phyloP scores from a whole-genome alignment of 2,329 filamentous ascomycete species.

The Colletotrichum sp. region DNA sequence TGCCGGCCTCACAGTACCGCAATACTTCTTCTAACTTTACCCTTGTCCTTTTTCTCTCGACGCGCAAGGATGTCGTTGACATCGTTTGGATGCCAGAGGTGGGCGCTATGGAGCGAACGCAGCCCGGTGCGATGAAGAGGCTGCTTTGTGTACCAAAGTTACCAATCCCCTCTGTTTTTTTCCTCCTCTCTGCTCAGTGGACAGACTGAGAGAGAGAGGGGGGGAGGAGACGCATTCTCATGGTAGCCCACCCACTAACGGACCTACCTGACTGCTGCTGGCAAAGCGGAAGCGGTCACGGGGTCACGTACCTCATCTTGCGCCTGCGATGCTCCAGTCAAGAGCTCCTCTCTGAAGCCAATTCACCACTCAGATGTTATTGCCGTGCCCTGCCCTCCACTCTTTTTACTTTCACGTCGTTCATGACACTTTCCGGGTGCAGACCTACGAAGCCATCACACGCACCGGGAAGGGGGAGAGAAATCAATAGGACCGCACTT shows the following conservation, averaged over 20 bases:
- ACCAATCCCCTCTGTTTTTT: background rate
- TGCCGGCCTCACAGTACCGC: background rate
- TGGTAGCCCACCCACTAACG: background rate
- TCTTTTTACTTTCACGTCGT: constrained; percentile 14
- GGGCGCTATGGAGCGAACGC: background rate
- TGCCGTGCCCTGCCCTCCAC: background rate
- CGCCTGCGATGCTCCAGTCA: background rate
- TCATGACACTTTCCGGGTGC: constrained; percentile 11
- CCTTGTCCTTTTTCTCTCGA: background rate
- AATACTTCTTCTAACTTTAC: background rate
- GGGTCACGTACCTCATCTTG: background rate
- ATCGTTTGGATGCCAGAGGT: constrained; percentile 1
- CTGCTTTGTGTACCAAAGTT: background rate
- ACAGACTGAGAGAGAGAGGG: background rate
- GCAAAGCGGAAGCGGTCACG: background rate
- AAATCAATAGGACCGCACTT: background rate
- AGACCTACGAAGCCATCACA: constrained; percentile 7
- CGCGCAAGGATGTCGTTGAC: constrained; percentile 9
- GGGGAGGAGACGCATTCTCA: background rate
- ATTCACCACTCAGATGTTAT: background rate
- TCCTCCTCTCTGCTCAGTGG: background rate
- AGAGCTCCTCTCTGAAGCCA: background rate
- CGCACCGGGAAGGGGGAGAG: background rate
- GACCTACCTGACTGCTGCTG: background rate
- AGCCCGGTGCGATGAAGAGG: background rate